phyloP scores from a whole-genome alignment of 306 rosid species.

The Lathyrus sativus region DNA sequence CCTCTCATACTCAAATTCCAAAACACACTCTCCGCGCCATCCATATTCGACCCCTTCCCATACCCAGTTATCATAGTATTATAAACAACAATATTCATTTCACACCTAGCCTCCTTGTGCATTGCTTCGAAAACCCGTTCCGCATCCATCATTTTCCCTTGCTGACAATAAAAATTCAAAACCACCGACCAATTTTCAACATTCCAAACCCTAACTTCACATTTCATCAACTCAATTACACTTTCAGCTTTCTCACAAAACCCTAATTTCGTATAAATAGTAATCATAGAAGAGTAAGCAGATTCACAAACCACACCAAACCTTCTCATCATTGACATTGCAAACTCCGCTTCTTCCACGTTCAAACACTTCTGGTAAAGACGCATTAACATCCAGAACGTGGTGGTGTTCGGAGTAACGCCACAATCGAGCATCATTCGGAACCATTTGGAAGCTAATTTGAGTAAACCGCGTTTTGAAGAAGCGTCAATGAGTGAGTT shows the following conservation, averaged over 20 bases:
- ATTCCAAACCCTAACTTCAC: conserved; percentile 51
- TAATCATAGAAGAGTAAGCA: conserved; percentile 78
- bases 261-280: conserved; percentile 65
- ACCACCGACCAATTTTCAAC: conserved; percentile 77
- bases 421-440: conserved; percentile 59
- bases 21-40: conserved; percentile 68
- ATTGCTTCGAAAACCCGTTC: conserved; percentile 57
- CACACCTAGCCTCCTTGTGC: conserved; percentile 58
- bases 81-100: conserved; percentile 57
- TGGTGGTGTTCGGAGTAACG: conserved; percentile 68
- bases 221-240: conserved; percentile 55
- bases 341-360: conserved; percentile 75
- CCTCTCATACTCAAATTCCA: conserved; percentile 33
- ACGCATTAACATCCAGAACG: conserved; percentile 81
- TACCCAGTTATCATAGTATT: conserved; percentile 90
- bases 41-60: conserved; percentile 81
- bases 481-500: conserved; percentile 71
- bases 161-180: conserved; percentile 75
- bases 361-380: conserved; percentile 69
- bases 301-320: conserved; percentile 59
- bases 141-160: conserved; percentile 75
- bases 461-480: conserved; percentile 50
- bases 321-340: conserved; percentile 61
- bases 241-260: conserved; percentile 69
- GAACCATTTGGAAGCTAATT: conserved; percentile 67